A percentile compares a stretch with the other conserved stretches of the same genome.
These are phyloP conservation scores for Schizopora paradoxa DNA, from an alignment of 1,284 basidiomycete genomes.

Conservation along the genomic window DNA sequence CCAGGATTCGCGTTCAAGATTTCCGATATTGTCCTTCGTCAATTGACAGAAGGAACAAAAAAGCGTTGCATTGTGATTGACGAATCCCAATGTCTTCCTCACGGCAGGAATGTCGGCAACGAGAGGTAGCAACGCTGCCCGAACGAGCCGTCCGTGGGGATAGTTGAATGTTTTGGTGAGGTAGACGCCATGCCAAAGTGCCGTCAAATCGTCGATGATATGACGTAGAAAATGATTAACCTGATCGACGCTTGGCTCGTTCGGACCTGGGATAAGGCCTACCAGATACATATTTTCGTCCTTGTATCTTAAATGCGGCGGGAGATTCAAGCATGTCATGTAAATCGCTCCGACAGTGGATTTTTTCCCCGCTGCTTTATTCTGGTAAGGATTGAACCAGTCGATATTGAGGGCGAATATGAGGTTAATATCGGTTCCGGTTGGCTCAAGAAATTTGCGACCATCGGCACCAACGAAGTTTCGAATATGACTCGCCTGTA, in stretches of 20 bases:
- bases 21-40: constrained; percentile 10
- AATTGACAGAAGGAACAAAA: constrained; percentile 22
- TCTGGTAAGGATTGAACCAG: constrained; percentile 35
- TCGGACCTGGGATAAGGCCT: constrained; percentile 26
- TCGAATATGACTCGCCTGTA: too few species aligned
- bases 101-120: constrained; percentile 29
- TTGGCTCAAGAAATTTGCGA: too few species aligned
- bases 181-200: constrained; percentile 29
- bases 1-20: constrained; percentile 15
- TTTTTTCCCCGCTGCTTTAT: constrained; percentile 27
- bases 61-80: constrained; percentile 4
- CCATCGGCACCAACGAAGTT: too few species aligned
- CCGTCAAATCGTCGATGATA: constrained; percentile 27
- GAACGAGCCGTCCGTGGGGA: constrained; percentile 20
- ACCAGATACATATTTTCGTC: constrained; percentile 26
- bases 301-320: constrained; percentile 23
- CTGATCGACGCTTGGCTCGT: constrained; percentile 21
- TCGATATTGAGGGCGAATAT: constrained; percentile 31
- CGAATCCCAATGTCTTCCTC: constrained; percentile 24
- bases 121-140: constrained; percentile 21
- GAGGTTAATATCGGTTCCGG: too few species aligned
- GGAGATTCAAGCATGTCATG: constrained; percentile 30
- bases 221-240: constrained; percentile 29
- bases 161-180: constrained; percentile 22
- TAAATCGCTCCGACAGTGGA: constrained; percentile 30